Evolutionary conservation across 495 filamentous ascomycete species (phyloP).

Genomic region (Lepidopterella palustris): DNA sequence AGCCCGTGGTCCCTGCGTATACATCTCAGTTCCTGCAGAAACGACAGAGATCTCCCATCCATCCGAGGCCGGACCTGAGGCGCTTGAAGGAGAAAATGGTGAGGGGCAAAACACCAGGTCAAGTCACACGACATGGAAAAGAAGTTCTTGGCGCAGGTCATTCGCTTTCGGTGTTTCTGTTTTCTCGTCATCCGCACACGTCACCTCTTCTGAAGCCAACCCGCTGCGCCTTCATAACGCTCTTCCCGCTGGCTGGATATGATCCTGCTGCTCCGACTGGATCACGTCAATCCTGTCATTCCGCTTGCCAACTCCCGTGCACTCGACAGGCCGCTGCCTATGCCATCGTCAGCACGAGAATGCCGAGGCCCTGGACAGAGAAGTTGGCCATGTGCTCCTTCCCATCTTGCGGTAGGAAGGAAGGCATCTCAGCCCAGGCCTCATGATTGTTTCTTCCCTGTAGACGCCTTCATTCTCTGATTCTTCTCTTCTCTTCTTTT

Average conservation of each 20-base stretch:
- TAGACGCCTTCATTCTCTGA: not conserved
- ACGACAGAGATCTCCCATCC: too few species aligned
- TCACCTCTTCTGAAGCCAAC: not conserved
- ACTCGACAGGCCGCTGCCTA: not conserved
- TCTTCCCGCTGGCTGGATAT: not conserved
- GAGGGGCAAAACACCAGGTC: not conserved
- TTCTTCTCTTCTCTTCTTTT: not conserved
- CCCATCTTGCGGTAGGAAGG: too few species aligned
- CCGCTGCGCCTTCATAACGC: not conserved
- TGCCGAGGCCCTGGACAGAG: not conserved
- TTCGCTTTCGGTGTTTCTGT: not conserved
- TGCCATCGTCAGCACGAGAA: not conserved
- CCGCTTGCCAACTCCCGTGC: not conserved
- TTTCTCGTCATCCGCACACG: conserved; percentile 3
- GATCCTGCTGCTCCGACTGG: not conserved
- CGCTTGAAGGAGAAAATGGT: not conserved
- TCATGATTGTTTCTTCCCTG: not conserved
- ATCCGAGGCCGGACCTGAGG: too few species aligned
- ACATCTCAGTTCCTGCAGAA: too few species aligned
- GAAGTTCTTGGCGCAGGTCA: not conserved
- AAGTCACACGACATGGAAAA: not conserved
- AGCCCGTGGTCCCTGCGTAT: too few species aligned
- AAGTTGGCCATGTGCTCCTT: not conserved
- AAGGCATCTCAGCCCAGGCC: not conserved
- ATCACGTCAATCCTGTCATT: too few species aligned